phyloP scores from a whole-genome alignment of 768 basidiomycete species.

The Auricularia sp. region DNA sequence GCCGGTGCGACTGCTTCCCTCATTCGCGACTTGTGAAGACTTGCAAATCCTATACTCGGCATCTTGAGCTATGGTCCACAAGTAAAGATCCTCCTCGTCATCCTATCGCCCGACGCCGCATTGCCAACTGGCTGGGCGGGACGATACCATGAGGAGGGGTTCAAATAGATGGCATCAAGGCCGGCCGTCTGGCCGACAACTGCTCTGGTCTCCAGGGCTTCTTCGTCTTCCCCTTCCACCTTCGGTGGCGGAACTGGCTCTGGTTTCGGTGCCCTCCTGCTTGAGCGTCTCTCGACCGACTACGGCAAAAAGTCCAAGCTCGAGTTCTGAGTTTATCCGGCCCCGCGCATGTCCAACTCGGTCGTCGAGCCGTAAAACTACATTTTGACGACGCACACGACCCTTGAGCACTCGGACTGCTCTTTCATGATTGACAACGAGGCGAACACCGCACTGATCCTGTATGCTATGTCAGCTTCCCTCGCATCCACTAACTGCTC shows the following conservation, averaged over 20 bases:
- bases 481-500: conserved; percentile 96
- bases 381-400: conserved; percentile 95
- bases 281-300: conserved; percentile 94
- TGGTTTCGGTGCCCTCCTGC: conserved; percentile 93
- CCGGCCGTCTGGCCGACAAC: conserved; percentile 94
- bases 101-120: too few relatives aligned
- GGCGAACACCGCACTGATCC: conserved; percentile 23
- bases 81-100: too few relatives aligned
- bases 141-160: too few relatives aligned
- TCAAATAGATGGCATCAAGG: conserved; percentile 32
- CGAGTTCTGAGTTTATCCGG: conserved; percentile 97
- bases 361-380: conserved; percentile 99
- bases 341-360: conserved; percentile 87
- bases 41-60: too few relatives aligned
- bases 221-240: conserved; percentile 99
- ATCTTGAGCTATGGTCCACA: too few relatives aligned
- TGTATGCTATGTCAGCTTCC: conserved; percentile 51
- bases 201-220: conserved; percentile 98
- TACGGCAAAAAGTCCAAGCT: conserved; percentile 99
- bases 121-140: too few relatives aligned
- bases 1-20: too few relatives aligned
- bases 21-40: too few relatives aligned
- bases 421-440: conserved; percentile 99
- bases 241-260: conserved; percentile 99
- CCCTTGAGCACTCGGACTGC: conserved; percentile 99